A percentile compares a stretch with the other conserved stretches of the same genome.
These are phyloP conservation scores for Meyerozyma sp. DNA, from an alignment of 1,139 yeast genomes.

Conservation along the genomic window DNA sequence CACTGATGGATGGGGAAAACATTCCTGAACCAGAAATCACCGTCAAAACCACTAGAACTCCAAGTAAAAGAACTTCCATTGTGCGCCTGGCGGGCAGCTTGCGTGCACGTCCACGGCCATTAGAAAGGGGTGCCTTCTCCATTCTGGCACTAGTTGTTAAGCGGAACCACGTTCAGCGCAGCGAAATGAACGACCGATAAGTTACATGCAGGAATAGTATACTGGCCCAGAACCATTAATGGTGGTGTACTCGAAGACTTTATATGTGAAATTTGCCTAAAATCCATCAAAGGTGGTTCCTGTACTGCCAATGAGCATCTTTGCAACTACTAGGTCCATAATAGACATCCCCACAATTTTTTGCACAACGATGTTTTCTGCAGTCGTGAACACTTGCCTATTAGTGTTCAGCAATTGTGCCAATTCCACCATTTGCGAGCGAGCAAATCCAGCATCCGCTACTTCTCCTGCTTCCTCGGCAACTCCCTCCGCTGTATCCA, in stretches of 20 bases:
- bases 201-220: background rate
- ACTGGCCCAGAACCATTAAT: too few species aligned
- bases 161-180: too few species aligned
- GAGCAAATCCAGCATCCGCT: constrained; percentile 36
- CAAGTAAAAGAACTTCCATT: background rate
- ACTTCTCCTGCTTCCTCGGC: constrained; percentile 63
- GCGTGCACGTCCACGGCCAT: background rate
- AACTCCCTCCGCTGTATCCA: constrained; percentile 56
- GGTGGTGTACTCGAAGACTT: too few species aligned
- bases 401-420: constrained; percentile 24
- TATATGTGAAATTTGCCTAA: background rate
- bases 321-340: constrained; percentile 53
- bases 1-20: background rate
- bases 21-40: background rate
- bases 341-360: constrained; percentile 58
- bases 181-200: too few species aligned
- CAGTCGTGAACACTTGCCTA: constrained; percentile 5
- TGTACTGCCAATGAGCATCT: constrained; percentile 14
- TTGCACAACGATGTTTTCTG: constrained; percentile 31
- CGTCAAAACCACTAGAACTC: background rate
- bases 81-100: too few species aligned
- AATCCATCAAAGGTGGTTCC: constrained; percentile 2
- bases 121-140: background rate
- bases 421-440: constrained; percentile 38
- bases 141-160: background rate